Evolutionary conservation across 192 early-diverging fungal species (phyloP).

Genomic region (Linnemannia hyalina): DNA sequence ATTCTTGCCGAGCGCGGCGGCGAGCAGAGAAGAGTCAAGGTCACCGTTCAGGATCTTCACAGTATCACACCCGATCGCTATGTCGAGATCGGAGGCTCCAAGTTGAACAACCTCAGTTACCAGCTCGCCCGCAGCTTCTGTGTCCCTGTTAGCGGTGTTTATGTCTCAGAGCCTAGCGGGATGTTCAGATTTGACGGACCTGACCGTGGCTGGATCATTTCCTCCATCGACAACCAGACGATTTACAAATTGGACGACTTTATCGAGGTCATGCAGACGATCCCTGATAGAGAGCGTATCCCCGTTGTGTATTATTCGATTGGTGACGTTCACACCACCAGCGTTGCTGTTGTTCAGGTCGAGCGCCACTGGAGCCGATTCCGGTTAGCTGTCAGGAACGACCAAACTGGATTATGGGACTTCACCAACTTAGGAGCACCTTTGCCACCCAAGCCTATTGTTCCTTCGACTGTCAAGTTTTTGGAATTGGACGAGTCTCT

Average conservation of each 20-base stretch:
- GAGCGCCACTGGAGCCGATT: constrained; percentile 85
- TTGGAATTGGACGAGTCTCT: constrained; percentile 74
- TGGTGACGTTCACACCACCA: constrained; percentile 81
- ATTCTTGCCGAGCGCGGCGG: constrained; percentile 83
- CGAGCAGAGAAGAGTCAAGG: constrained; percentile 66
- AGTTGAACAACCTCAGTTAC: constrained; percentile 79
- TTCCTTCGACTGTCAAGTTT: constrained; percentile 75
- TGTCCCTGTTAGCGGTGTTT: constrained; percentile 83
- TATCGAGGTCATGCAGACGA: constrained; percentile 74
- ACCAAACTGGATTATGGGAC: constrained; percentile 81
- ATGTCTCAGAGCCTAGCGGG: constrained; percentile 73
- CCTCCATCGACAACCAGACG: constrained; percentile 76
- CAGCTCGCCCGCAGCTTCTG: constrained; percentile 78
- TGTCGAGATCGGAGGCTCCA: constrained; percentile 88
- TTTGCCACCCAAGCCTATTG: constrained; percentile 68
- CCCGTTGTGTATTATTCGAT: constrained; percentile 85
- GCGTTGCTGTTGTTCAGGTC: constrained; percentile 74
- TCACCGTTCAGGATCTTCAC: constrained; percentile 80
- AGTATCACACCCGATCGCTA: constrained; percentile 87
- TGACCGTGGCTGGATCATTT: constrained; percentile 82
- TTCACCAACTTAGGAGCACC: constrained; percentile 74
- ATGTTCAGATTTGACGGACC: constrained; percentile 82
- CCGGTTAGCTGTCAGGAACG: constrained; percentile 78
- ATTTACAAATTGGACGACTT: constrained; percentile 85
- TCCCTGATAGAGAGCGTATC: constrained; percentile 84